Conservation (phyloP, 768 basidiomycete species). For the Lactarius hengduanensis region DNA sequence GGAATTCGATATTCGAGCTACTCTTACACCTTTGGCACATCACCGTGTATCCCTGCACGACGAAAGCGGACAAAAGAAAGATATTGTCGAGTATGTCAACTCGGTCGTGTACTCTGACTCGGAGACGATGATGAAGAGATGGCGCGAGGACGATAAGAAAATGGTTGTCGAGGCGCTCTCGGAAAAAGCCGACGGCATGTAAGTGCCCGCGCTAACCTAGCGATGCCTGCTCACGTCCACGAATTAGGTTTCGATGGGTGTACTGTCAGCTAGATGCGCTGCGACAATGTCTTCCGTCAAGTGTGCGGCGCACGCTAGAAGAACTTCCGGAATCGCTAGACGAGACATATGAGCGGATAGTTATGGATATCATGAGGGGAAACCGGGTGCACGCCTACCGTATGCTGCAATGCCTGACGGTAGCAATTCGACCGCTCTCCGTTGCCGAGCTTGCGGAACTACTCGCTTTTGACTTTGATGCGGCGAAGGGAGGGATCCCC, state of each 20-base stretch:
- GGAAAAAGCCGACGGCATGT: not conserved
- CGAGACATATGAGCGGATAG: not conserved
- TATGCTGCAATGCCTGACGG: not conserved
- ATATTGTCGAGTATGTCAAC: not conserved
- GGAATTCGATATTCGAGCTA: not conserved
- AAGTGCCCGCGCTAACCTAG: too few relatives aligned
- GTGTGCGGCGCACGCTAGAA: not conserved
- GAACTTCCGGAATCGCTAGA: not conserved
- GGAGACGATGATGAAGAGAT: not conserved
- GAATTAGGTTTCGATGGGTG: constrained; percentile 1
- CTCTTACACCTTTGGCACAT: not conserved
- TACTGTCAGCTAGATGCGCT: not conserved
- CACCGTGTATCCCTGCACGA: not conserved
- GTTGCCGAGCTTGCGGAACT: not conserved
- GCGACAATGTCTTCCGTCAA: not conserved
- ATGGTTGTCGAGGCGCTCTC: not conserved
- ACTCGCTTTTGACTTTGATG: not conserved
- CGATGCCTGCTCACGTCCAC: too few relatives aligned
- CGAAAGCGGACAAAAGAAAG: not conserved
- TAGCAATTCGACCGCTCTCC: not conserved
- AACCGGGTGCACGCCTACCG: not conserved
- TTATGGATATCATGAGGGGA: not conserved
- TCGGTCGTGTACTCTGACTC: not conserved
- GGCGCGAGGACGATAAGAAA: not conserved
- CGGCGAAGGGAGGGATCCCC: not conserved